Evolutionary conservation across 2,329 filamentous ascomycete species (phyloP).

Genomic region (Sclerotiophoma versabilis): DNA sequence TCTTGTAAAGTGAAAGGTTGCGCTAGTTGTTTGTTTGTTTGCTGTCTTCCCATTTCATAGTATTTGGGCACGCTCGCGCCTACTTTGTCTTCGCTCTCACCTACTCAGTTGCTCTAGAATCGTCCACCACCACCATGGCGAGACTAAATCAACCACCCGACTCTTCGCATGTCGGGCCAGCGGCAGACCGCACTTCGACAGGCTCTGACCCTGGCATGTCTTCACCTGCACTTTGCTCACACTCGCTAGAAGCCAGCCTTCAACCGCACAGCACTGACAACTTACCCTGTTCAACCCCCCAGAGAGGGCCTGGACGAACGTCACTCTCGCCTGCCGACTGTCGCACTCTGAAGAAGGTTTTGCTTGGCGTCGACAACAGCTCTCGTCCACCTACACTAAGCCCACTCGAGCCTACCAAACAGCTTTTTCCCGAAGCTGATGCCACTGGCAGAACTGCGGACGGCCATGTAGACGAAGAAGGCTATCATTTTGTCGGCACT

Average conservation of each 20-base stretch:
- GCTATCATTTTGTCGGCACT: neutral
- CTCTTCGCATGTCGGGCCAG: neutral
- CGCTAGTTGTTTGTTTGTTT: slow-evolving; percentile 11
- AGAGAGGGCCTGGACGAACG: neutral
- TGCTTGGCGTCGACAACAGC: slow-evolving; percentile 6
- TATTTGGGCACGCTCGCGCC: neutral
- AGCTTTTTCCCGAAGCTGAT: neutral
- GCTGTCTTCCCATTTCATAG: neutral
- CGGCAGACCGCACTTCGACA: neutral
- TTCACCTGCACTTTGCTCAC: slow-evolving; percentile 3
- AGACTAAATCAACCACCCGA: slow-evolving; percentile 5
- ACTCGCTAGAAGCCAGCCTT: neutral
- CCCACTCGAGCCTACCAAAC: neutral
- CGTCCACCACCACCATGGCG: slow-evolving; percentile 4
- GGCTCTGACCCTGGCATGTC: neutral
- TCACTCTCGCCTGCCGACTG: slow-evolving; percentile 21
- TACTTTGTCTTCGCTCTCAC: neutral
- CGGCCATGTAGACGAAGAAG: neutral
- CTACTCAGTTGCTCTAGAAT: neutral
- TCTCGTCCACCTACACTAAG: neutral
- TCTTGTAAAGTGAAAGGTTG: neutral
- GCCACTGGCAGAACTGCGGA: neutral
- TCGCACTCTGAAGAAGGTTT: slow-evolving; percentile 19
- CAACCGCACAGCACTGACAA: slow-evolving; percentile 2
- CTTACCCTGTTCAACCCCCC: neutral